Evolutionary conservation across 169 alveolate genomes (phyloP).

Genomic region (Blepharisma undulans): DNA sequence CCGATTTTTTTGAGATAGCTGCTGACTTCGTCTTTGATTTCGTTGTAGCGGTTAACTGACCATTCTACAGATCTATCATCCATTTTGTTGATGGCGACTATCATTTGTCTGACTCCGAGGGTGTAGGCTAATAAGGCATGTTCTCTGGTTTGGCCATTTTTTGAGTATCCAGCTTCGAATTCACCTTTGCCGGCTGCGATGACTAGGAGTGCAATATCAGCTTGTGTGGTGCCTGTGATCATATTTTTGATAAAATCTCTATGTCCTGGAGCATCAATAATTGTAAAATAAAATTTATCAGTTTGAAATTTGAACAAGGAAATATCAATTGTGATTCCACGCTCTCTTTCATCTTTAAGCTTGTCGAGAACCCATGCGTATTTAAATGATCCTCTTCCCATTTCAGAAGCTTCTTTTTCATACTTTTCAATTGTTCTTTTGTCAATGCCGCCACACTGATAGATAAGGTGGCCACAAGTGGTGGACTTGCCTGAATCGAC

Average conservation of each 20-base stretch:
- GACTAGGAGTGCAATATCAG: slow-evolving; percentile 87
- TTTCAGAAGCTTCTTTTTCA: slow-evolving; percentile 93
- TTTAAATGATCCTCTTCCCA: slow-evolving; percentile 96
- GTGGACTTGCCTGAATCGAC: slow-evolving; percentile 98
- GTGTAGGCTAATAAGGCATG: slow-evolving; percentile 98
- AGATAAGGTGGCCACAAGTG: slow-evolving; percentile 95
- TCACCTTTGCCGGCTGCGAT: slow-evolving; percentile 98
- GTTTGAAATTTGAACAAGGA: slow-evolving; percentile 98
- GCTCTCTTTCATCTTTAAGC: slow-evolving; percentile 98
- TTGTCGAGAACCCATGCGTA: slow-evolving; percentile 99
- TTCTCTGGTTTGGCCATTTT: slow-evolving; percentile 96
- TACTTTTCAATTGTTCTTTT: slow-evolving; percentile 95
- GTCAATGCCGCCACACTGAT: slow-evolving; percentile 95
- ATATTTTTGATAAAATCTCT: slow-evolving; percentile 69
- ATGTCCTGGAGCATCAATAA: slow-evolving; percentile 75
- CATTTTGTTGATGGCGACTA: slow-evolving; percentile 98
- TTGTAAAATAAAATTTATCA: slow-evolving; percentile 89
- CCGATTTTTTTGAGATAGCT: slow-evolving; percentile 96
- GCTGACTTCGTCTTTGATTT: slow-evolving; percentile 94
- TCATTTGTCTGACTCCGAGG: slow-evolving; percentile 98
- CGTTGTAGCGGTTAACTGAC: slow-evolving; percentile 95
- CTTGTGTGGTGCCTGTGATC: slow-evolving; percentile 74
- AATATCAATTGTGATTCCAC: slow-evolving; percentile 99
- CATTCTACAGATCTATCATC: slow-evolving; percentile 94
- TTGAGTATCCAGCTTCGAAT: slow-evolving; percentile 93